Conservation (phyloP, 2,329 filamentous ascomycete genomes). For the Botrytis byssoidea region DNA sequence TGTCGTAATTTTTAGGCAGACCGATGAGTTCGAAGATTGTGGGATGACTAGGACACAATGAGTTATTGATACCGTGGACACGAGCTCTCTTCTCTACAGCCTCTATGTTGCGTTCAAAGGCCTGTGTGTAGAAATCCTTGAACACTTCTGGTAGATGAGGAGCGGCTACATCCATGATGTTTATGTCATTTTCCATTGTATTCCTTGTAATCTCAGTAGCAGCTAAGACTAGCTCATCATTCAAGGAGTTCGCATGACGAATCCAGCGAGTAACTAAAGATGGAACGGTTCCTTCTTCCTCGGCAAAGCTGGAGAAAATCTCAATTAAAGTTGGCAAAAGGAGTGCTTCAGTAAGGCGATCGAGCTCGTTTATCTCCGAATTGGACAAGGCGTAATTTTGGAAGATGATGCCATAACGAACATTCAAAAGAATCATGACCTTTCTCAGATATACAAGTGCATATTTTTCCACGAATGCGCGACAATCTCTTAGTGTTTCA, state of each 20-base stretch:
- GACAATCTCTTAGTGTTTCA: constrained; percentile 53
- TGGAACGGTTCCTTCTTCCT: constrained; percentile 39
- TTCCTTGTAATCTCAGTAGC: neutral
- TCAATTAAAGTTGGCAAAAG: constrained; percentile 76
- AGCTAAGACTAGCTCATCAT: neutral
- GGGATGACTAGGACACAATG: constrained; percentile 65
- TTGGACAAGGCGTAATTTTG: constrained; percentile 64
- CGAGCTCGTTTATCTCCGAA: constrained; percentile 72
- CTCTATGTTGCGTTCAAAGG: neutral
- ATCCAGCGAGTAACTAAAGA: constrained; percentile 69
- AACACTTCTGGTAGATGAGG: neutral
- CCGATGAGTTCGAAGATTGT: constrained; percentile 93
- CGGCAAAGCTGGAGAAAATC: constrained; percentile 52
- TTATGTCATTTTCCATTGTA: neutral
- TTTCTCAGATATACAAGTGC: constrained; percentile 90
- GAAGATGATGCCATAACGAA: constrained; percentile 86
- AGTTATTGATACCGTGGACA: neutral
- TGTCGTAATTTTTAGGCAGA: constrained; percentile 87
- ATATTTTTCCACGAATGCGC: constrained; percentile 71
- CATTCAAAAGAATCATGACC: constrained; percentile 75
- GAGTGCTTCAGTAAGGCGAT: constrained; percentile 74
- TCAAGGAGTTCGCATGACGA: constrained; percentile 31
- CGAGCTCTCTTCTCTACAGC: neutral
- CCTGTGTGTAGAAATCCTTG: neutral
- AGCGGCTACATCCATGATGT: neutral